Evolutionary conservation across 805 yeast species (phyloP).

Genomic region (Debaryomyces castellii): DNA sequence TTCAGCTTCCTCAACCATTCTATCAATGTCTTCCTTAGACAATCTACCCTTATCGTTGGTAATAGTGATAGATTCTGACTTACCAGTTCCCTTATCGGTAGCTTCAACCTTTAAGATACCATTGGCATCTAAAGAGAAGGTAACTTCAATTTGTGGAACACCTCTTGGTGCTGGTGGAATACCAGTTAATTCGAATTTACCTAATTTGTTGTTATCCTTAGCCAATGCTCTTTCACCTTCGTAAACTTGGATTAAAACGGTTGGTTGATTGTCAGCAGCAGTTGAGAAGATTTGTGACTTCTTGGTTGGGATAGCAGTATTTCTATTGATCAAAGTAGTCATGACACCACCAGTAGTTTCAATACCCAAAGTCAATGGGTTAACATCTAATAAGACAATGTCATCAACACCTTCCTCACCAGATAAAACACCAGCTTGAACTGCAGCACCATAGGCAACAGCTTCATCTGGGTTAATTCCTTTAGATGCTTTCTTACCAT

Average conservation of each 20-base stretch:
- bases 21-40: slow-evolving; percentile 93
- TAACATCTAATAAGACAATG: slow-evolving; percentile 92
- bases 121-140: slow-evolving; percentile 98
- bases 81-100: slow-evolving; percentile 97
- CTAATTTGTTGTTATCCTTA: slow-evolving; percentile 93
- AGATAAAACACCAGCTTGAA: slow-evolving; percentile 97
- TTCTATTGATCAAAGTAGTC: slow-evolving; percentile 98
- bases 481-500: slow-evolving; percentile 52
- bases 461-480: slow-evolving; percentile 53
- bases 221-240: slow-evolving; percentile 99
- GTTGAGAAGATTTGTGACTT: slow-evolving; percentile 99
- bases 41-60: slow-evolving; percentile 99
- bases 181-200: slow-evolving; percentile 97
- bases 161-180: slow-evolving; percentile 99
- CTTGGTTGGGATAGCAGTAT: slow-evolving; percentile 98
- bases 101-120: slow-evolving; percentile 99
- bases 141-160: slow-evolving; percentile 98
- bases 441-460: slow-evolving; percentile 78
- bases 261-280: slow-evolving; percentile 97
- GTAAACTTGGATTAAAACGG: slow-evolving; percentile 98
- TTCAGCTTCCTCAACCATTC: slow-evolving; percentile 98
- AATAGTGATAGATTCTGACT: slow-evolving; percentile 96
- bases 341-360: slow-evolving; percentile 99
- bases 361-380: slow-evolving; percentile 98
- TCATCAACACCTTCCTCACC: slow-evolving; percentile 96